These are phyloP conservation scores for Spizellomyces punctatus DNA, from an alignment of 192 early-diverging fungal species.

Conservation along the genomic window DNA sequence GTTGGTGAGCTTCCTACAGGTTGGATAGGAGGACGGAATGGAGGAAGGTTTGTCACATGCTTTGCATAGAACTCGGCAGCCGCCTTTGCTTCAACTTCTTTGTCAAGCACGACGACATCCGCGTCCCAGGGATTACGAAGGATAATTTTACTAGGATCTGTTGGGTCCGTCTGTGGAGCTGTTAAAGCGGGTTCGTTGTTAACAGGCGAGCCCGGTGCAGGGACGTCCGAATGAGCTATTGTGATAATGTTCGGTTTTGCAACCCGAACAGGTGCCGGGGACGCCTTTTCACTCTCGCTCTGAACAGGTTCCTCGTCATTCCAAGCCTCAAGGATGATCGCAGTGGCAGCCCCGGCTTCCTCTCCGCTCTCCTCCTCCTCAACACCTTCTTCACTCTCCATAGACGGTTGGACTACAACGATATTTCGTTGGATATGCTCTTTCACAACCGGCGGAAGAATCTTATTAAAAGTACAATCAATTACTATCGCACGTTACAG, in stretches of 20 bases:
- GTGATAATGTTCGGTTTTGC: neutral
- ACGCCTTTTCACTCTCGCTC: neutral
- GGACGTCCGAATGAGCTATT: neutral
- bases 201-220: neutral
- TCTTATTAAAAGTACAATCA: too few relatives aligned
- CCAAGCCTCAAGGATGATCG: conserved; percentile 2
- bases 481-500: too few relatives aligned
- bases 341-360: neutral
- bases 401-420: neutral
- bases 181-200: conserved; percentile 20
- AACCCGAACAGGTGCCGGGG: too few relatives aligned
- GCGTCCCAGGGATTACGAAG: conserved; percentile 31
- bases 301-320: neutral
- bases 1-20: neutral
- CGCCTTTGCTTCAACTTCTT: conserved; percentile 11
- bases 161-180: conserved; percentile 18
- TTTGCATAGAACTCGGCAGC: conserved; percentile 18
- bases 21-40: neutral
- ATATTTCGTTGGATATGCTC: conserved; percentile 1
- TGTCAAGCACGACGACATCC: conserved; percentile 15
- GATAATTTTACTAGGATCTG: conserved; percentile 17
- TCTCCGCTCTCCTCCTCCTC: neutral
- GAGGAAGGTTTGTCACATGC: conserved; percentile 21
- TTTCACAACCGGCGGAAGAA: conserved; percentile 5
- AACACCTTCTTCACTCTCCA: neutral